Percentiles rank a stretch among this genome's conserved stretches.
Conservation (phyloP, 306 rosid species). For the Oemleria cerasiformis region DNA sequence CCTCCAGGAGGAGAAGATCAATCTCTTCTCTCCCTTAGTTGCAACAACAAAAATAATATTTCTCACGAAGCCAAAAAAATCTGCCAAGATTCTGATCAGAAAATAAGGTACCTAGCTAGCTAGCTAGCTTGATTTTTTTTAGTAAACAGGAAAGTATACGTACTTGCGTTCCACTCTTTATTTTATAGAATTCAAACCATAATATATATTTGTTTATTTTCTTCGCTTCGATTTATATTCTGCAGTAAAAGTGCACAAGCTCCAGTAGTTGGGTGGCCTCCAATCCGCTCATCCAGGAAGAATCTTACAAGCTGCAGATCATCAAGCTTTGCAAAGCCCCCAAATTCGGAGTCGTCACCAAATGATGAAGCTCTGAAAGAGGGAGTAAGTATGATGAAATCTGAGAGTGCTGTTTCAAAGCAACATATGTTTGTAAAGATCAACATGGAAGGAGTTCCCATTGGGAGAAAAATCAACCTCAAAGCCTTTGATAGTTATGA, state of each 20-base stretch:
- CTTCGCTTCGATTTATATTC: not conserved
- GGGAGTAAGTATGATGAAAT: slow-evolving; percentile 32
- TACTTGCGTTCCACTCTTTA: too few relatives aligned
- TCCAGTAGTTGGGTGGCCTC: slow-evolving; percentile 92
- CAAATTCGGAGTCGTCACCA: slow-evolving; percentile 23
- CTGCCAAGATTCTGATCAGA: slow-evolving; percentile 40
- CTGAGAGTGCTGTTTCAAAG: slow-evolving; percentile 11
- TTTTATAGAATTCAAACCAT: too few relatives aligned
- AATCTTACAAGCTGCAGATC: slow-evolving; percentile 46
- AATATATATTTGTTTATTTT: not conserved
- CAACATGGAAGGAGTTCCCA: slow-evolving; percentile 84
- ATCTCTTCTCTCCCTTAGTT: slow-evolving; percentile 14
- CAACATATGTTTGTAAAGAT: slow-evolving; percentile 70
- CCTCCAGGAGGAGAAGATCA: slow-evolving; percentile 40
- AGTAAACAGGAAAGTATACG: too few relatives aligned
- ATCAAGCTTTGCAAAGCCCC: slow-evolving; percentile 29
- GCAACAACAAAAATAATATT: slow-evolving; percentile 10
- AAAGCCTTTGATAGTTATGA: slow-evolving; percentile 75
- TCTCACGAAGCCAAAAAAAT: slow-evolving; percentile 6
- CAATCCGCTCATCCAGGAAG: slow-evolving; percentile 75
- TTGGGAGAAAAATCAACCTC: slow-evolving; percentile 87
- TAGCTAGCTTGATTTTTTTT: too few relatives aligned
- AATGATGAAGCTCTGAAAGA: not conserved
- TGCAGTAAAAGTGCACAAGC: slow-evolving; percentile 33
- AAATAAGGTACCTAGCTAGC: slow-evolving; percentile 18